phyloP scores from a whole-genome alignment of 2,329 filamentous ascomycete species.

The Xylariaceae sp. region DNA sequence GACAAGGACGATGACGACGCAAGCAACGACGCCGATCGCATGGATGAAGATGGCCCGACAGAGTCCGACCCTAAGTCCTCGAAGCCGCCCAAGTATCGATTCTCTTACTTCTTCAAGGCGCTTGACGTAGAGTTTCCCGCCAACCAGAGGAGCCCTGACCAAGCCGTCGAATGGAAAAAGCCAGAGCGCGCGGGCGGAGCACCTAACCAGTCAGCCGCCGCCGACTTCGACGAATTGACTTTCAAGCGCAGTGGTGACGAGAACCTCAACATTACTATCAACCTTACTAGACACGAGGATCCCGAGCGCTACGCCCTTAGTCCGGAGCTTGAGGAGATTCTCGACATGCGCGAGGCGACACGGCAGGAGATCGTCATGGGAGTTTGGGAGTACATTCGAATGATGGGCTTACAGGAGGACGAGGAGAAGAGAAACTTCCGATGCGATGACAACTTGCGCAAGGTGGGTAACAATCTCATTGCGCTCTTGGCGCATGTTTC shows the following conservation, averaged over 20 bases:
- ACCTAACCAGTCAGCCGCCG: conserved; percentile 55
- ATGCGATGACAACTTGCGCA: conserved; percentile 76
- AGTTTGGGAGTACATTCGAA: conserved; percentile 90
- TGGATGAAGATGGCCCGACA: conserved; percentile 52
- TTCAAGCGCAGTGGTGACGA: conserved; percentile 92
- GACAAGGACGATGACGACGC: conserved; percentile 46
- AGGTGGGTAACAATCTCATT: conserved; percentile 49
- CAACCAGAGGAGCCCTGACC: conserved; percentile 52
- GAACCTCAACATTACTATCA: conserved; percentile 86
- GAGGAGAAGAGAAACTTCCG: conserved; percentile 91
- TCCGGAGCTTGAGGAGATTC: conserved; percentile 71
- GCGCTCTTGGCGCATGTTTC: not conserved
- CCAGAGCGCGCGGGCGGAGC: conserved; percentile 53
- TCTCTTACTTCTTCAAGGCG: conserved; percentile 79
- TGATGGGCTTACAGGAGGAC: conserved; percentile 82
- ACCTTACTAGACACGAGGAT: conserved; percentile 75
- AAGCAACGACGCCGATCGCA: conserved; percentile 46
- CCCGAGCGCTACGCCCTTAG: conserved; percentile 81
- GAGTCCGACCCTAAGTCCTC: conserved; percentile 34
- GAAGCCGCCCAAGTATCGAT: conserved; percentile 45
- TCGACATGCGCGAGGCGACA: conserved; percentile 83
- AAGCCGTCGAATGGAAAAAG: conserved; percentile 80
- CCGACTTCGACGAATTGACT: conserved; percentile 83
- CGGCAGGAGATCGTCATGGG: conserved; percentile 84
- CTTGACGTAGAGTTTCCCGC: conserved; percentile 70